A percentile compares a stretch with the other conserved stretches of the same genome.
phyloP scores from a whole-genome alignment of 2,329 filamentous ascomycete species.

The Hymenoscyphus albidus region DNA sequence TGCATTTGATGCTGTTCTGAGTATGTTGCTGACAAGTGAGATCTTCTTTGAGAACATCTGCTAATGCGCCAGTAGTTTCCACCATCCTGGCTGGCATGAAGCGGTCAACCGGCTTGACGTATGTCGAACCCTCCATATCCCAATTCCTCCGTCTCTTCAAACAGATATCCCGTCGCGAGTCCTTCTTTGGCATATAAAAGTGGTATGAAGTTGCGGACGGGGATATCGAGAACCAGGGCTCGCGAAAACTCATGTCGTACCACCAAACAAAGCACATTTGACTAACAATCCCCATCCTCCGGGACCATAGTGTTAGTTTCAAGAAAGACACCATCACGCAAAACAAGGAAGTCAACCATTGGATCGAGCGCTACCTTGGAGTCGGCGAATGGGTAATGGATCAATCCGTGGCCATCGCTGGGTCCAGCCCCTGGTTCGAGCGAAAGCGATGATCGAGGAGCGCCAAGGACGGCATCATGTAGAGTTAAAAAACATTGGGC shows the following conservation, averaged over 20 bases:
- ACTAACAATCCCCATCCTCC: constrained; percentile 44
- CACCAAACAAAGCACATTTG: constrained; percentile 20
- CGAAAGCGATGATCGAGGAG: constrained; percentile 60
- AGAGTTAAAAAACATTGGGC: neutral
- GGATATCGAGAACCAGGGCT: neutral
- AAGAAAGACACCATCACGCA: constrained; percentile 82
- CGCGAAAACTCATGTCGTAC: neutral
- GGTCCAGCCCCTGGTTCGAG: constrained; percentile 86
- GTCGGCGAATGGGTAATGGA: constrained; percentile 99
- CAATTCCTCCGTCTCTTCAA: neutral
- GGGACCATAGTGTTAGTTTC: constrained; percentile 66
- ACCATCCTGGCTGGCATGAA: constrained; percentile 96
- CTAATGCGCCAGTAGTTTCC: constrained; percentile 63
- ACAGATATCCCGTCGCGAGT: neutral
- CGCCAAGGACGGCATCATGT: neutral
- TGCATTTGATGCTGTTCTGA: constrained; percentile 89
- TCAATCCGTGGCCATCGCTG: constrained; percentile 87
- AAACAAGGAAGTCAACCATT: constrained; percentile 77
- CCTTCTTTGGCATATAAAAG: neutral
- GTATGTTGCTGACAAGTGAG: constrained; percentile 49
- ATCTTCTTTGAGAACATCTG: constrained; percentile 6
- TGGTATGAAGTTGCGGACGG: neutral
- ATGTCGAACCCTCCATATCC: constrained; percentile 46
- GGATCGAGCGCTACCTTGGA: constrained; percentile 90
- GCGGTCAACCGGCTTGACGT: constrained; percentile 96